Evolutionary conservation across 169 alveolate genomes (phyloP).

Genomic region (Plasmodium berghei): DNA sequence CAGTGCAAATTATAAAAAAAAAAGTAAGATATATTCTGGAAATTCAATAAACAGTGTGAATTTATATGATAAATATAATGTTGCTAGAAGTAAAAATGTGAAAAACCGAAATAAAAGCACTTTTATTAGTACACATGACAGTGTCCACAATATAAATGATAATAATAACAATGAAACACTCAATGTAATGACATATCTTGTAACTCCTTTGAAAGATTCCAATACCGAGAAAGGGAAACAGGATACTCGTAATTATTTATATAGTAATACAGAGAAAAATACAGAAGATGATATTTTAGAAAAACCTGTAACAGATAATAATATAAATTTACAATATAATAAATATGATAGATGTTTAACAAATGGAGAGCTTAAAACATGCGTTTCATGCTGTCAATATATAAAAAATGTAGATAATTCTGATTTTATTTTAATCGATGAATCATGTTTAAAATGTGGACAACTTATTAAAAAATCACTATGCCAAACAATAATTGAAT

Average conservation of each 20-base stretch:
- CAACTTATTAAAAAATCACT: slow-evolving; percentile 64
- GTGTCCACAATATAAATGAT: not conserved
- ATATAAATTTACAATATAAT: not conserved
- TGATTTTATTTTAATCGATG: slow-evolving; percentile 6
- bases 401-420: slow-evolving; percentile 23
- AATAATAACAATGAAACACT: slow-evolving; percentile 21
- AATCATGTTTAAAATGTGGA: slow-evolving; percentile 54
- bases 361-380: slow-evolving; percentile 34
- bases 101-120: not conserved
- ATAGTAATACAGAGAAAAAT: not conserved
- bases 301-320: not conserved
- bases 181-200: slow-evolving; percentile 9
- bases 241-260: not conserved
- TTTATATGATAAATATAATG: not conserved
- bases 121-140: slow-evolving; percentile 5
- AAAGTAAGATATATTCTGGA: slow-evolving; percentile 1
- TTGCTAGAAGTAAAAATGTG: not conserved
- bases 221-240: not conserved
- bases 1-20: not conserved
- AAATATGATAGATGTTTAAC: slow-evolving; percentile 10
- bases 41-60: not conserved
- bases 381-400: slow-evolving; percentile 66
- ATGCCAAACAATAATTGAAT: slow-evolving; percentile 58
- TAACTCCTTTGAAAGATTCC: slow-evolving; percentile 14
- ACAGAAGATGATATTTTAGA: not conserved